These are phyloP conservation scores for Trichoderma semiorbis DNA, from an alignment of 2,329 filamentous ascomycete species.

Conservation along the genomic window DNA sequence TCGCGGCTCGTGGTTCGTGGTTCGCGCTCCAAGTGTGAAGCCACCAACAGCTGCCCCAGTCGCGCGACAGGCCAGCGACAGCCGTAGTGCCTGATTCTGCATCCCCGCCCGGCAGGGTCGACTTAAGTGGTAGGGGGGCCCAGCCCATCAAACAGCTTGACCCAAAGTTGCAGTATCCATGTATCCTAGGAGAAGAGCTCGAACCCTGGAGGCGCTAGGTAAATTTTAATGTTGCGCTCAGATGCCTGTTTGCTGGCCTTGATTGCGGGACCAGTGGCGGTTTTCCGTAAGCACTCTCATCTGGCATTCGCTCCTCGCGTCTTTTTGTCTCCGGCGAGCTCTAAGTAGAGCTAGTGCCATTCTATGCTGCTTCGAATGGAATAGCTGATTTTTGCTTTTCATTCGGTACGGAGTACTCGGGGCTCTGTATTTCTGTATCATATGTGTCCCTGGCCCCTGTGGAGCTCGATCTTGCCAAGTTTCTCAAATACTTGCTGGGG, in stretches of 20 bases:
- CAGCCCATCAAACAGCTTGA: neutral
- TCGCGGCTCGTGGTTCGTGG: conserved; percentile 16
- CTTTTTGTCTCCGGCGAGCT: neutral
- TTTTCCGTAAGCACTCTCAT: conserved; percentile 10
- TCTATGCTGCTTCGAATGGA: neutral
- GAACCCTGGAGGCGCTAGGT: conserved; percentile 1
- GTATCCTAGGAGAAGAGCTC: conserved; percentile 10
- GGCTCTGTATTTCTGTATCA: neutral
- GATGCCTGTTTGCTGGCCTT: conserved; percentile 13
- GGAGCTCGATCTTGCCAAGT: neutral
- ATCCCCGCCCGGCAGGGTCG: conserved; percentile 4
- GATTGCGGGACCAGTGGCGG: conserved; percentile 5
- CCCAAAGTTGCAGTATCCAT: conserved; percentile 3
- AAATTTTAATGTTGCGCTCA: conserved; percentile 7
- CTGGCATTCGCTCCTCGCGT: conserved; percentile 7
- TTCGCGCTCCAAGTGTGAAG: conserved; percentile 8
- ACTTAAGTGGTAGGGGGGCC: neutral
- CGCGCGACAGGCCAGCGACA: conserved; percentile 17
- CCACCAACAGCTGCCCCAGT: conserved; percentile 2
- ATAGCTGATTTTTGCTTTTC: neutral
- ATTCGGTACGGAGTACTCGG: neutral
- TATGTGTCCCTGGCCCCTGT: neutral
- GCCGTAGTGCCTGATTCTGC: conserved; percentile 16
- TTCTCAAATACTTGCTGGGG: neutral
- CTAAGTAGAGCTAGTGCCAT: neutral